These are phyloP conservation scores for Trypanosoma theileri DNA, from an alignment of 208 protist genomes.

Conservation along the genomic window DNA sequence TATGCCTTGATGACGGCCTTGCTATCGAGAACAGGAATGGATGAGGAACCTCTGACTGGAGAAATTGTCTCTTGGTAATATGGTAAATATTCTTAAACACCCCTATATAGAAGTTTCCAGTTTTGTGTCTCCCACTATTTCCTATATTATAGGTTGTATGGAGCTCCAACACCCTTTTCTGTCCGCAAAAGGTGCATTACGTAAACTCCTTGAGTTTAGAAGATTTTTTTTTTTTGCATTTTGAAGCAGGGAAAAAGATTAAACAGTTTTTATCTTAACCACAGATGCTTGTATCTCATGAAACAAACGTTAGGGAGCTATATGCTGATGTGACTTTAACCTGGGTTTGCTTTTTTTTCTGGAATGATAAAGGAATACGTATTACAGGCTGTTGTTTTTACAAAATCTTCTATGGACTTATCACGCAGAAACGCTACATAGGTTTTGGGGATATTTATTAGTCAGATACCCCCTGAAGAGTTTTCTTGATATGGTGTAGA, in stretches of 20 bases:
- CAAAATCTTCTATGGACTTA: slow-evolving; percentile 7
- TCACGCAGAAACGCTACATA: slow-evolving; percentile 11
- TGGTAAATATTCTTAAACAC: not conserved
- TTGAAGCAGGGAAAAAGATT: slow-evolving; percentile 1
- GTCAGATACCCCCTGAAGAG: slow-evolving; percentile 11
- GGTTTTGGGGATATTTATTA: slow-evolving; percentile 8
- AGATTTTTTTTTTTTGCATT: not conserved
- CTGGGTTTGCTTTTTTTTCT: slow-evolving; percentile 24
- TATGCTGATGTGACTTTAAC: slow-evolving; percentile 13
- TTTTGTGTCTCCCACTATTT: not conserved
- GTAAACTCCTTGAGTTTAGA: slow-evolving; percentile 19
- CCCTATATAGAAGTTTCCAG: not conserved
- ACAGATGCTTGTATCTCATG: slow-evolving; percentile 5
- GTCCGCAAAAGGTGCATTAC: slow-evolving; percentile 24
- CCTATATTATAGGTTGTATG: not conserved
- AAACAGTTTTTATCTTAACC: slow-evolving; percentile 21
- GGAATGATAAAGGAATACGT: slow-evolving; percentile 23
- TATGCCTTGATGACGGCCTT: slow-evolving; percentile 12
- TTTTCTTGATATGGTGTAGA: slow-evolving; percentile 2
- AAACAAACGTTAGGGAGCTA: slow-evolving; percentile 25
- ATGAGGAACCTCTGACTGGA: slow-evolving; percentile 12
- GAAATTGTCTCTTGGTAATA: not conserved
- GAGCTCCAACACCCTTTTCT: not conserved
- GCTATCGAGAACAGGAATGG: slow-evolving; percentile 22
- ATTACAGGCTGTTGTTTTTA: slow-evolving; percentile 8